Percentiles rank a stretch among this genome's conserved stretches.
phyloP scores from a whole-genome alignment of 129 eudicot species.

The Mikania micrantha region DNA sequence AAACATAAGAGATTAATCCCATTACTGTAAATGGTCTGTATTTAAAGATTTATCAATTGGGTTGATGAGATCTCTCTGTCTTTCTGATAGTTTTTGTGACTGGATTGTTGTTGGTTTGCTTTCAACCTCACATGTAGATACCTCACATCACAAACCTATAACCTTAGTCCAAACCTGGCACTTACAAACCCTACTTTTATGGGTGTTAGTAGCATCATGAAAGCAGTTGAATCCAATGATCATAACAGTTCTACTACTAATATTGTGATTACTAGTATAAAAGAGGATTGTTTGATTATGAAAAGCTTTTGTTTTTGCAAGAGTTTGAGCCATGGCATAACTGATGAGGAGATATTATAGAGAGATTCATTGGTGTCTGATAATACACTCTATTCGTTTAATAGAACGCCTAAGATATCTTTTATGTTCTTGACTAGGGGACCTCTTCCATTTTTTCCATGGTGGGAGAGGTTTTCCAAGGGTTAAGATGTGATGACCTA shows the following conservation, averaged over 20 bases:
- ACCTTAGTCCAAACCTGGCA: conserved; percentile 16
- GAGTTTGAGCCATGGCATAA: conserved; percentile 52
- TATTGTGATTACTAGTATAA: conserved; percentile 26
- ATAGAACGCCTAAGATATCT: conserved; percentile 83
- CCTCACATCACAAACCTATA: conserved; percentile 34
- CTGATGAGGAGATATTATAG: conserved; percentile 79
- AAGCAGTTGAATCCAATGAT: conserved; percentile 1
- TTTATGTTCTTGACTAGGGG: conserved; percentile 82
- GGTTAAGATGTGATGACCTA: conserved; percentile 47
- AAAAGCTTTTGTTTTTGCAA: conserved; percentile 39
- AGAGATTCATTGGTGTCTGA: conserved; percentile 79
- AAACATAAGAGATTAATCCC: conserved; percentile 51
- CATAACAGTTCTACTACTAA: conserved; percentile 9
- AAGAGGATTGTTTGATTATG: conserved; percentile 54
- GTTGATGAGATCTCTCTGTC: conserved; percentile 33
- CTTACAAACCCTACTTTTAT: conserved; percentile 1
- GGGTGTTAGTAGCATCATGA: background rate
- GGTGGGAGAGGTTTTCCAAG: conserved; percentile 86
- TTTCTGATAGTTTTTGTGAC: conserved; percentile 53
- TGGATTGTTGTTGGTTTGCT: conserved; percentile 56
- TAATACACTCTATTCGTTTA: conserved; percentile 48
- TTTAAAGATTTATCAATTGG: conserved; percentile 48
- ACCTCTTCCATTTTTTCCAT: conserved; percentile 65
- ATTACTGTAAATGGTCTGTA: background rate
- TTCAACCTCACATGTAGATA: conserved; percentile 64